Evolutionary conservation across 2,329 filamentous ascomycete species (phyloP).

Genomic region (Talaromyces amestolkiae): DNA sequence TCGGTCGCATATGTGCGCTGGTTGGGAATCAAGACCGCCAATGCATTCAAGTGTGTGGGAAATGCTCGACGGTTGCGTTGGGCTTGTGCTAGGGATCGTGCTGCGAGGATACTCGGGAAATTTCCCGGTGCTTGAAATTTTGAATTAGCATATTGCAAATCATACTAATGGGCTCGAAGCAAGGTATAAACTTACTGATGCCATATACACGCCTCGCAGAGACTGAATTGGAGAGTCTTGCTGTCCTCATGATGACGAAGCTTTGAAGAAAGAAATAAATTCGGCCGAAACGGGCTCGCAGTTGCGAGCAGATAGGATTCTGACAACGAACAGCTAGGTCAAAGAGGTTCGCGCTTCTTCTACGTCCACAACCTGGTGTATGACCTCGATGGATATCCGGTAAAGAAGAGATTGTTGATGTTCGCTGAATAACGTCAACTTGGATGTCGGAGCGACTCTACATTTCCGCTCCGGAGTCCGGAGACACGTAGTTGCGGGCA

Average conservation of each 20-base stretch:
- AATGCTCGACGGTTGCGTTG: slow-evolving; percentile 38
- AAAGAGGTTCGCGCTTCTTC: background rate
- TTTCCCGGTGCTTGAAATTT: slow-evolving; percentile 31
- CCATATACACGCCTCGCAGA: slow-evolving; percentile 17
- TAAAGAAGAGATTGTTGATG: background rate
- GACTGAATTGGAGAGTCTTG: slow-evolving; percentile 16
- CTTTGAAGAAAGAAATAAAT: slow-evolving; percentile 1
- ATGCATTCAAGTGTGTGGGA: slow-evolving; percentile 53
- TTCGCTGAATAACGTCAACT: background rate
- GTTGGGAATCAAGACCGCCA: slow-evolving; percentile 57
- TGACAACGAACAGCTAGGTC: background rate
- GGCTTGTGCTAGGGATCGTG: slow-evolving; percentile 34
- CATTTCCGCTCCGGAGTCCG: slow-evolving; percentile 6
- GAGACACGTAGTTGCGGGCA: slow-evolving; percentile 1
- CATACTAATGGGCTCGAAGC: background rate
- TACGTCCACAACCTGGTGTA: no score
- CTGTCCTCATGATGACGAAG: slow-evolving; percentile 20
- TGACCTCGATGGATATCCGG: background rate
- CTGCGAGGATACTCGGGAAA: slow-evolving; percentile 31
- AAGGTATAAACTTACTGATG: slow-evolving; percentile 8
- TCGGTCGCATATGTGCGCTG: slow-evolving; percentile 56
- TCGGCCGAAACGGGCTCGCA: slow-evolving; percentile 14
- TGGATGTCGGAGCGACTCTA: background rate
- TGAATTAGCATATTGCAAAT: background rate
- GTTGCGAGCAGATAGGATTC: slow-evolving; percentile 4